Evolutionary conservation across 345 rosid genomes (phyloP).

Genomic region (Euphorbia pulcherrima): DNA sequence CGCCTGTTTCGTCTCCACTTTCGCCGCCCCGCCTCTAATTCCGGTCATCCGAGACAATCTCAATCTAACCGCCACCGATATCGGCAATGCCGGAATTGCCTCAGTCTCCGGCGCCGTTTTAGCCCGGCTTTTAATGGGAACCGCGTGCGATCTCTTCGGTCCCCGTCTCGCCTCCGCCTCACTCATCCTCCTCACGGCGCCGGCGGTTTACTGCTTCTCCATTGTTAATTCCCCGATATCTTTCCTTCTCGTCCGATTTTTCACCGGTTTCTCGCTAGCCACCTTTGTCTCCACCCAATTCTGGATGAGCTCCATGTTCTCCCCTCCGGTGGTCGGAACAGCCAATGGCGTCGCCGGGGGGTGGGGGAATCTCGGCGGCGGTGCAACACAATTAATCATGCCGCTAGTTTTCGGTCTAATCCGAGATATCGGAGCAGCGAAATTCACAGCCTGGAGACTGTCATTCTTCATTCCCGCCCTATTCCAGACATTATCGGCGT

Average conservation of each 20-base stretch:
- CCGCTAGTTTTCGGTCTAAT: conserved; percentile 60
- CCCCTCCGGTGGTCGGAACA: conserved; percentile 59
- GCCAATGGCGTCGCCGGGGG: conserved; percentile 89
- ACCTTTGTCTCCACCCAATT: conserved; percentile 90
- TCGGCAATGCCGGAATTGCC: conserved; percentile 87
- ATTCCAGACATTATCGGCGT: conserved; percentile 64
- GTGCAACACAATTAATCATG: conserved; percentile 88
- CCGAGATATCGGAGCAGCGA: conserved; percentile 49
- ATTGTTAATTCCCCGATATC: conserved; percentile 56
- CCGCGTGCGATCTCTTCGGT: conserved; percentile 74
- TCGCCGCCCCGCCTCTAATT: conserved; percentile 85
- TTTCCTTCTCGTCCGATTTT: conserved; percentile 65
- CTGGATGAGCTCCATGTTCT: conserved; percentile 98
- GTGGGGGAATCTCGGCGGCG: conserved; percentile 95
- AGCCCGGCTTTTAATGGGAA: conserved; percentile 77
- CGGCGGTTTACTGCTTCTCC: conserved; percentile 70
- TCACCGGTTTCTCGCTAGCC: conserved; percentile 72
- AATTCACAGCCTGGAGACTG: conserved; percentile 87
- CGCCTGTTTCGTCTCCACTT: conserved; percentile 76
- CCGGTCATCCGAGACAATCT: conserved; percentile 82
- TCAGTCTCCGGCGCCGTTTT: conserved; percentile 87
- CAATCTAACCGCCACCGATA: conserved; percentile 75
- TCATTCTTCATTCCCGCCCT: conserved; percentile 80
- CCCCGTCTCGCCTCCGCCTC: conserved; percentile 89
- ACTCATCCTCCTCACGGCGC: conserved; percentile 74